These are phyloP conservation scores for Naganishia kalamii DNA, from an alignment of 768 basidiomycete genomes.

Conservation along the genomic window DNA sequence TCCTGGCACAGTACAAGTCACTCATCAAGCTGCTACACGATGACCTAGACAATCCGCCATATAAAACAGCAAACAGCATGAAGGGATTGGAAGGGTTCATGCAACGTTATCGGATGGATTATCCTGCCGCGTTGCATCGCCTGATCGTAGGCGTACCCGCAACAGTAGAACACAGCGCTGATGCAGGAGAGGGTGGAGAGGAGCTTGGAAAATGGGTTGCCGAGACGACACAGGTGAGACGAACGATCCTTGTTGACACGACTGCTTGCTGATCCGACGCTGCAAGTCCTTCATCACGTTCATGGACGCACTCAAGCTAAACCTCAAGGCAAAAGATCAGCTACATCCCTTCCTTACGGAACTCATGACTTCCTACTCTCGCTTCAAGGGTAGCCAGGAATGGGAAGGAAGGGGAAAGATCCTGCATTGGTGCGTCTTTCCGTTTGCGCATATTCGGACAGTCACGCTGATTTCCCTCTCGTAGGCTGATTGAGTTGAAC, in stretches of 20 bases:
- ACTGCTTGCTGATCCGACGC: not conserved
- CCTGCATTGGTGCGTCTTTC: conserved; percentile 71
- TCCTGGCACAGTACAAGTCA: conserved; percentile 96
- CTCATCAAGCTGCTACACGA: conserved; percentile 92
- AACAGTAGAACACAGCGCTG: conserved; percentile 89
- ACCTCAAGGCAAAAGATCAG: conserved; percentile 92
- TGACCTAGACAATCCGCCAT: conserved; percentile 58
- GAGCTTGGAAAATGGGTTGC: conserved; percentile 97
- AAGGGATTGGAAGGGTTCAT: conserved; percentile 74
- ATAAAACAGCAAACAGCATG: conserved; percentile 26
- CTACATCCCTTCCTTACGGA: conserved; percentile 90
- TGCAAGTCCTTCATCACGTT: conserved; percentile 90
- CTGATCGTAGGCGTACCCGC: conserved; percentile 90
- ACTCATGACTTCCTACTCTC: conserved; percentile 85
- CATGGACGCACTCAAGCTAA: conserved; percentile 92
- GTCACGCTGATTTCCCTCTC: conserved; percentile 51
- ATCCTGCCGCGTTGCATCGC: conserved; percentile 84
- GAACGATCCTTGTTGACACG: not conserved
- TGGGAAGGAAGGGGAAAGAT: conserved; percentile 94
- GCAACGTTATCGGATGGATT: conserved; percentile 87
- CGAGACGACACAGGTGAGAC: conserved; percentile 81
- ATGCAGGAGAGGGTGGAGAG: conserved; percentile 56
- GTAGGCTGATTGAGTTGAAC: conserved; percentile 75
- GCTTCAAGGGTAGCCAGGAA: conserved; percentile 89
- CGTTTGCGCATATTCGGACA: not conserved